Percentiles rank a stretch among this genome's conserved stretches.
These are phyloP conservation scores for Amanita thiersii DNA, from an alignment of 768 basidiomycete genomes.

Conservation along the genomic window DNA sequence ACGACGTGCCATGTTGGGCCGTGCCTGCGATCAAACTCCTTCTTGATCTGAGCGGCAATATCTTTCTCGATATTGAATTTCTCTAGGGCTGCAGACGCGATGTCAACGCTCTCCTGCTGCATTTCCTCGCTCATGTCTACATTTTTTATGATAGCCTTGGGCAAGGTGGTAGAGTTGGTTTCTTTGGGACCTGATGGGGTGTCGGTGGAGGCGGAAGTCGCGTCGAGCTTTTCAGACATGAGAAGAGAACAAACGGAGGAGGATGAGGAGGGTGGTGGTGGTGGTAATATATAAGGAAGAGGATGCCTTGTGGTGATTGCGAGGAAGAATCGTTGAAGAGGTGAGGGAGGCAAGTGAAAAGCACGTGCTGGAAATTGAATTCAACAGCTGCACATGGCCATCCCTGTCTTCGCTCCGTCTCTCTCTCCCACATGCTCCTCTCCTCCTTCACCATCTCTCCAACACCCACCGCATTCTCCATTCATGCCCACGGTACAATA, in stretches of 20 bases:
- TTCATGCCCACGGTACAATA: no score
- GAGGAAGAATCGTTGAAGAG: conserved; percentile 9
- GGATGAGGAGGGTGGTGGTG: conserved; percentile 7
- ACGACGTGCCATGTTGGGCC: conserved; percentile 98
- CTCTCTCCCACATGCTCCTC: background rate
- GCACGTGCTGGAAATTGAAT: background rate
- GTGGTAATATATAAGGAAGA: conserved; percentile 10
- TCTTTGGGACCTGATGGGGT: conserved; percentile 27
- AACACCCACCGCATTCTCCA: background rate
- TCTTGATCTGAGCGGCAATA: conserved; percentile 96
- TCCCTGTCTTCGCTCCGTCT: background rate
- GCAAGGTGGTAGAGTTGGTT: conserved; percentile 28
- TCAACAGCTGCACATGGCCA: conserved; percentile 6
- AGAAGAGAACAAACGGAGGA: conserved; percentile 1
- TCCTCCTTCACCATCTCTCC: background rate
- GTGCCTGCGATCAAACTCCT: conserved; percentile 90
- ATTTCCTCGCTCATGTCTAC: conserved; percentile 96
- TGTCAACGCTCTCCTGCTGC: conserved; percentile 91
- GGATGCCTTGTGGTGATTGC: conserved; percentile 14
- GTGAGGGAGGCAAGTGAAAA: conserved; percentile 6
- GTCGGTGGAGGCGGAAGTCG: conserved; percentile 50
- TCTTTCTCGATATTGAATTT: conserved; percentile 96
- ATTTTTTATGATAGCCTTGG: conserved; percentile 91
- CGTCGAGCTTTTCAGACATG: conserved; percentile 56
- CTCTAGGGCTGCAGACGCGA: conserved; percentile 78